Evolutionary conservation across 257 asterid species (phyloP).

Genomic region (Avicennia marina): DNA sequence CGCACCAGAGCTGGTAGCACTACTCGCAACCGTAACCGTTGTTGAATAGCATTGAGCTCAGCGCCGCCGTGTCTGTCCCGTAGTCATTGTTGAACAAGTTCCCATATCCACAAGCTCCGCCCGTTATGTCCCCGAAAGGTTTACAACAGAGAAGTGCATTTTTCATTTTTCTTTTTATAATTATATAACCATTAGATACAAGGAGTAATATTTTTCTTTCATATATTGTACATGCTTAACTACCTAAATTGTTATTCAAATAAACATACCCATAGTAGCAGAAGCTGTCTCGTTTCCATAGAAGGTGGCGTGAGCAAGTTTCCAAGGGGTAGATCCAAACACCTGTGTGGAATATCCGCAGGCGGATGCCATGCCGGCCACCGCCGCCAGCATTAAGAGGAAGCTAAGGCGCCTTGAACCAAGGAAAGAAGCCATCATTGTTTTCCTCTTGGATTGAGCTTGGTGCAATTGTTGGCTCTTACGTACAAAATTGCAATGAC

Average conservation of each 20-base stretch:
- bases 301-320: constrained; percentile 61
- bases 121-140: neutral
- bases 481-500: constrained; percentile 3
- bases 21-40: constrained; percentile 51
- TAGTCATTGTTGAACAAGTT: constrained; percentile 24
- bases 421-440: constrained; percentile 45
- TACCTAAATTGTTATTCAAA: neutral
- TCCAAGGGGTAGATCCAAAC: constrained; percentile 44
- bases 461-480: neutral
- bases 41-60: constrained; percentile 28
- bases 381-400: constrained; percentile 21
- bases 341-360: constrained; percentile 14
- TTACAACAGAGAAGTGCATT: neutral
- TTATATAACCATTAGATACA: no score
- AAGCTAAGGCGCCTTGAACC: constrained; percentile 27
- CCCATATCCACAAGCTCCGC: constrained; percentile 38
- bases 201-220: no score
- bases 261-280: constrained; percentile 53
- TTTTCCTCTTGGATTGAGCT: constrained; percentile 2
- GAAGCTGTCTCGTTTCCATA: constrained; percentile 73
- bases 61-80: constrained; percentile 25
- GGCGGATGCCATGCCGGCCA: constrained; percentile 16
- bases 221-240: no score
- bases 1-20: constrained; percentile 50
- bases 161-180: neutral